Conservation (phyloP, 2,329 filamentous ascomycete species). For the Aspergillus terreus region DNA sequence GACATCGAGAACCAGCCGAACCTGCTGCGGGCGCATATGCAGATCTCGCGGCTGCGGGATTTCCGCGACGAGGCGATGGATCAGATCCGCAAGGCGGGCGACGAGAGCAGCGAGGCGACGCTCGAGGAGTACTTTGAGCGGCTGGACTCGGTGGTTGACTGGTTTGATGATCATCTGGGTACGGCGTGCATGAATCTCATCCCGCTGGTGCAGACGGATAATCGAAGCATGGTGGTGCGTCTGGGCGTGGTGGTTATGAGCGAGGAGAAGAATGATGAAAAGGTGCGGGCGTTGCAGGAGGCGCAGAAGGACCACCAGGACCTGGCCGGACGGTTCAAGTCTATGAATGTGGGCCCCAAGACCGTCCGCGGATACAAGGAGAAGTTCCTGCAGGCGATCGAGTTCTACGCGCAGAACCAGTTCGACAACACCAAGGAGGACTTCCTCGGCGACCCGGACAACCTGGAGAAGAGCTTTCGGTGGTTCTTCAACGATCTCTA, state of each 20-base stretch:
- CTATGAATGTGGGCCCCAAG: conserved; percentile 89
- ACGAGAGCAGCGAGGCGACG: conserved; percentile 72
- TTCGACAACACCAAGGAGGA: conserved; percentile 68
- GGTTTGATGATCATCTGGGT: conserved; percentile 94
- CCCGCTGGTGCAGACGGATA: conserved; percentile 77
- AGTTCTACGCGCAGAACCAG: conserved; percentile 67
- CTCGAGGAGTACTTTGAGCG: conserved; percentile 85
- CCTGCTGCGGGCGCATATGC: conserved; percentile 82
- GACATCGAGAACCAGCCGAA: conserved; percentile 91
- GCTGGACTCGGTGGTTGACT: conserved; percentile 81
- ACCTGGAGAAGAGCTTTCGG: conserved; percentile 79
- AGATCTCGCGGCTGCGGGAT: conserved; percentile 84
- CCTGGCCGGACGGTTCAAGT: conserved; percentile 87
- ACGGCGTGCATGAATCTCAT: conserved; percentile 87
- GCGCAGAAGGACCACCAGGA: conserved; percentile 95
- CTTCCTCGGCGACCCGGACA: conserved; percentile 78
- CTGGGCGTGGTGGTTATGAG: conserved; percentile 90
- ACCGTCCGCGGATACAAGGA: conserved; percentile 94
- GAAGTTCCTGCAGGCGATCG: conserved; percentile 81
- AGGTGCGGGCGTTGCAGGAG: conserved; percentile 85
- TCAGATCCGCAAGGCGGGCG: conserved; percentile 77
- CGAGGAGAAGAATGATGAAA: conserved; percentile 93
- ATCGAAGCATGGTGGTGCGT: conserved; percentile 83
- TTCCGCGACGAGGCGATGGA: conserved; percentile 96
- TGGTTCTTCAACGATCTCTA: conserved; percentile 99